These are phyloP conservation scores for Silene uniflora DNA, from an alignment of 148 eudicot genomes.

Conservation along the genomic window DNA sequence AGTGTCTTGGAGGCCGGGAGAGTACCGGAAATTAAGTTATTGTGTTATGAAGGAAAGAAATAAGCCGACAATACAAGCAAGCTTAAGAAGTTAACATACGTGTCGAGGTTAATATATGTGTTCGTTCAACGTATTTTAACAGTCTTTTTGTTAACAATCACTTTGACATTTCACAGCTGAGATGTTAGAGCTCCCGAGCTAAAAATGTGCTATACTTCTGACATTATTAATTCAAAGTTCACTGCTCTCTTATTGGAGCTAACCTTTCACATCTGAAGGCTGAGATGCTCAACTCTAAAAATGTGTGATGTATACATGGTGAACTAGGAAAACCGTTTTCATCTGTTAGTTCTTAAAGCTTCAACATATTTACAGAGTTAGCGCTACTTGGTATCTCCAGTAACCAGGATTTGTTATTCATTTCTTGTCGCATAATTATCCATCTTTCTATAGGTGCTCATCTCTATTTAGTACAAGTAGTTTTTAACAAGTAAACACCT, in stretches of 20 bases:
- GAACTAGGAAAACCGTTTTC: neutral
- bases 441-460: neutral
- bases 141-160: neutral
- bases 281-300: neutral
- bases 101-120: neutral
- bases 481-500: neutral
- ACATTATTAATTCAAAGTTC: neutral
- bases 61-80: neutral
- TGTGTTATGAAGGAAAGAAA: neutral
- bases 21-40: neutral
- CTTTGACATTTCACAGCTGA: neutral
- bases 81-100: neutral
- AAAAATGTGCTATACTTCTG: neutral
- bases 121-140: neutral
- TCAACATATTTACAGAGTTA: no score
- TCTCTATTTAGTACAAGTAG: neutral
- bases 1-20: neutral
- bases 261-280: neutral
- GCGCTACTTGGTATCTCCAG: no score
- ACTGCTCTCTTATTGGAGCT: neutral
- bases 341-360: no score
- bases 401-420: no score
- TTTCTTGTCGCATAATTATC: no score
- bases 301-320: neutral
- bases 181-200: neutral